Conservation (phyloP, 495 filamentous ascomycete genomes). For the Penicillium bovifimosum region DNA sequence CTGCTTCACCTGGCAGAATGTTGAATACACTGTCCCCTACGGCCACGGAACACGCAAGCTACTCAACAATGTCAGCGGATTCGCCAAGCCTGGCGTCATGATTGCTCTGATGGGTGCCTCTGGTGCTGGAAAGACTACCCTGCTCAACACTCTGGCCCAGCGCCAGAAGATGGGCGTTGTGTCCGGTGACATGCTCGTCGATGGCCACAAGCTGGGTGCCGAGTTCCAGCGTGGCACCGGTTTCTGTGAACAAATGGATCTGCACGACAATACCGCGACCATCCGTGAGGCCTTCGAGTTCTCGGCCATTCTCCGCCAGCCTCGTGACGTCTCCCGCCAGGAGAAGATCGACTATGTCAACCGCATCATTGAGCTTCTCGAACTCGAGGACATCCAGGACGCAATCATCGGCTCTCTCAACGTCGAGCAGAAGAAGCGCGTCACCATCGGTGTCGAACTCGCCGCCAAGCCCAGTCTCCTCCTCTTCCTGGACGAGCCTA, state of each 20-base stretch:
- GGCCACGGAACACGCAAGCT: slow-evolving; percentile 64
- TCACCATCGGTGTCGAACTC: slow-evolving; percentile 90
- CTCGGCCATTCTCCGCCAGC: slow-evolving; percentile 59
- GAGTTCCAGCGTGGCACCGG: slow-evolving; percentile 80
- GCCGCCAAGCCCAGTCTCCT: slow-evolving; percentile 79
- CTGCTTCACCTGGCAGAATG: slow-evolving; percentile 70
- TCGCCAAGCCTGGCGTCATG: slow-evolving; percentile 74
- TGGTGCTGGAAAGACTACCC: slow-evolving; percentile 77
- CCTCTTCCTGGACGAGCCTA: slow-evolving; percentile 79
- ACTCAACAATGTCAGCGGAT: slow-evolving; percentile 67
- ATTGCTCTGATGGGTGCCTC: slow-evolving; percentile 80
- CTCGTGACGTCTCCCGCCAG: slow-evolving; percentile 38
- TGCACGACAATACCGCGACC: slow-evolving; percentile 65
- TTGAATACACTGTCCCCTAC: slow-evolving; percentile 69
- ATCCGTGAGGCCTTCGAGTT: slow-evolving; percentile 64
- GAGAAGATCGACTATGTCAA: slow-evolving; percentile 59
- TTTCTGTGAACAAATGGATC: slow-evolving; percentile 82
- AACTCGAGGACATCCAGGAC: slow-evolving; percentile 51
- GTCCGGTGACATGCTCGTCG: slow-evolving; percentile 69
- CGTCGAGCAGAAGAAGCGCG: slow-evolving; percentile 64
- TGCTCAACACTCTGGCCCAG: slow-evolving; percentile 71
- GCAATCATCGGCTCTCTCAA: slow-evolving; percentile 51
- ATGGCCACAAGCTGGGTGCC: slow-evolving; percentile 59
- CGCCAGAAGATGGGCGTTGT: slow-evolving; percentile 69
- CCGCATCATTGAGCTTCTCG: slow-evolving; percentile 55